phyloP scores from a whole-genome alignment of 257 asterid genomes.

The Avicennia marina region DNA sequence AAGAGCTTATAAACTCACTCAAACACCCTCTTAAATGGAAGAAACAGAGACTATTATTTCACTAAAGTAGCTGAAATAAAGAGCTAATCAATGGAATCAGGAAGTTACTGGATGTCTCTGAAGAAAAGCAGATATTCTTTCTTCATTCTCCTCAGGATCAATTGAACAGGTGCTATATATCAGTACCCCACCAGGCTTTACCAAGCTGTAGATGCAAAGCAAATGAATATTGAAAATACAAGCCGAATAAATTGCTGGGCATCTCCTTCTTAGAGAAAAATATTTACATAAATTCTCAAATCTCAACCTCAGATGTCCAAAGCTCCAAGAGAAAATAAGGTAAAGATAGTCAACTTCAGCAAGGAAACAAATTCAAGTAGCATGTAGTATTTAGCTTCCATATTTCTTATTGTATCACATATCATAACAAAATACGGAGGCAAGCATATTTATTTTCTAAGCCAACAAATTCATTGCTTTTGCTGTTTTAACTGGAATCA shows the following conservation, averaged over 20 bases:
- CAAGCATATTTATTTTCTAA: background rate
- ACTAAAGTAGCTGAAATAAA: background rate
- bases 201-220: slow-evolving; percentile 51
- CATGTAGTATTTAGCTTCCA: background rate
- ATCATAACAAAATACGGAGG: too few species aligned
- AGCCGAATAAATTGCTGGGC: too few species aligned
- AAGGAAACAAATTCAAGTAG: background rate
- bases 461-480: background rate
- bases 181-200: slow-evolving; percentile 72
- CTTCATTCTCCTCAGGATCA: slow-evolving; percentile 85
- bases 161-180: slow-evolving; percentile 90
- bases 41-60: too few species aligned
- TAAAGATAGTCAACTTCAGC: background rate
- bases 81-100: background rate
- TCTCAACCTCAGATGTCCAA: background rate
- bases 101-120: slow-evolving; percentile 58
- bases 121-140: slow-evolving; percentile 82
- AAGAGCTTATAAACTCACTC: too few species aligned
- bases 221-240: slow-evolving; percentile 2
- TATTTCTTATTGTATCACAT: background rate
- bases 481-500: background rate
- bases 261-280: background rate
- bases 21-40: too few species aligned
- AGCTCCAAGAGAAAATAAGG: background rate
- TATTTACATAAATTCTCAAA: background rate